Evolutionary conservation across 441 rosid species (phyloP), one percentile per base, ranked within the genome.

Genomic region (Pelargonium citronellum): DNA sequence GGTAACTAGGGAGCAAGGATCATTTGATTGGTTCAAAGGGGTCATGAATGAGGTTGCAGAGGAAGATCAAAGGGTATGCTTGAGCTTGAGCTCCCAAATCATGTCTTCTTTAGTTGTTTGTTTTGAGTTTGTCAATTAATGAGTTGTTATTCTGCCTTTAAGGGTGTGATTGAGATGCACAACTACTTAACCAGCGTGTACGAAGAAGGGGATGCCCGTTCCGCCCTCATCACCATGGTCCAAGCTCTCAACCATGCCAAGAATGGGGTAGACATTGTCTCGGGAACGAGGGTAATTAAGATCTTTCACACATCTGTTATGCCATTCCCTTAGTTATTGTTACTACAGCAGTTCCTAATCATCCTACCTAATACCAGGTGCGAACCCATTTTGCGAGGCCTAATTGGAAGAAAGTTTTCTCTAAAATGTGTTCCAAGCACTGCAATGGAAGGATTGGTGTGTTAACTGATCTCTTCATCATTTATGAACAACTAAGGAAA

Each of bases 21-120:
- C 98, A 1, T 93, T 91, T 77, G 97, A 93, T 62, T 93, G 98
- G 98, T 93, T 93, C 77, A 93, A 88, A 76, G 97, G 97, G 62
- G 85, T 92, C 43, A 92, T 92, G 98, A 80, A 91, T 19, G 98
- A 92, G 77, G 94, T 92, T 16, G 86, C 96, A 0, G 97, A 89
- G 70, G 68, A 87, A 83, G 99, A 95, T 53, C 90, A 91, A 71
- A 82, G 87, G 79, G 98, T 91, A 89, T 77, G 60, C 9, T 51
- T 15, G 7, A 53, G 2, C 9, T 19, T 53, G 0, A 67, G 3
- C 17, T 47, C 37, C 63, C 34, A 27, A 20, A 58, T 43, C 60
- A 6, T 10, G 60, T 53, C 60, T 19, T 4, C 0, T 16, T 15
- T 37, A 37, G 41, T 37, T 5, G 41, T 5, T 37, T 37, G 41